Base-by-base conservation (phyloP, 1,139 yeast genomes). In the Hansenula sp. region DNA sequence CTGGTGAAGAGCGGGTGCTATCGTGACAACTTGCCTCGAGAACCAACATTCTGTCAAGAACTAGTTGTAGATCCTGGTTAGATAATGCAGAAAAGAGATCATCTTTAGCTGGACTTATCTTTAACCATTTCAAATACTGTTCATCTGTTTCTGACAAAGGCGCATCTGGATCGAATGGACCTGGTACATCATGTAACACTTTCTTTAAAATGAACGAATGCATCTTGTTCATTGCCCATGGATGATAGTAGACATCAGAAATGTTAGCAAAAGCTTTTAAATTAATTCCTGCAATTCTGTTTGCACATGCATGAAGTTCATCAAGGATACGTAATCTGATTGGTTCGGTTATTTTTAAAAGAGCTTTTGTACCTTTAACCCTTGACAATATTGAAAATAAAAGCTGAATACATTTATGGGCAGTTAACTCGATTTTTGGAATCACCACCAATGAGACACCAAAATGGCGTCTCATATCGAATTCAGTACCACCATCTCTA, bases 141-240 rank as follows among this genome's bases (percentile, higher is more conserved):
- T 12, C 11, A 31, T 41, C 34, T 4, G 16, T 15, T 4, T 24
- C 36, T 12, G 15, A 12, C 13, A n/a, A 12, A 2, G n/a, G 5
- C 3, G 8, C 13, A 3, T 36, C 18, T n/a, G 38, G 15, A 13
- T 35, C 12, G 13, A 8, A 16, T 4, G 32, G 19, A 17, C 36
- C 17, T 24, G 33, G 13, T 10, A 15, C n/a, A 41, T 36, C 27
- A 12, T 27, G 13, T 6, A 41, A 16, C n/a, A 41, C 21, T 3
- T 28, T 16, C 7, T 36, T 27, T 1, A 33, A 8, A 5, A 41
- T 41, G 16, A 32, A 41, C 4, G 24, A 15, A 28, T 41, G 43
- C 28, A 41, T 41, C 24, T 36, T 41, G 10, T n/a, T 24, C 21
- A 32, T 41, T n/a, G 32, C 33, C 43, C 43, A 41, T 4, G 43